phyloP scores from a whole-genome alignment of 164 flowering plant species.

The Hamamelis virginiana region DNA sequence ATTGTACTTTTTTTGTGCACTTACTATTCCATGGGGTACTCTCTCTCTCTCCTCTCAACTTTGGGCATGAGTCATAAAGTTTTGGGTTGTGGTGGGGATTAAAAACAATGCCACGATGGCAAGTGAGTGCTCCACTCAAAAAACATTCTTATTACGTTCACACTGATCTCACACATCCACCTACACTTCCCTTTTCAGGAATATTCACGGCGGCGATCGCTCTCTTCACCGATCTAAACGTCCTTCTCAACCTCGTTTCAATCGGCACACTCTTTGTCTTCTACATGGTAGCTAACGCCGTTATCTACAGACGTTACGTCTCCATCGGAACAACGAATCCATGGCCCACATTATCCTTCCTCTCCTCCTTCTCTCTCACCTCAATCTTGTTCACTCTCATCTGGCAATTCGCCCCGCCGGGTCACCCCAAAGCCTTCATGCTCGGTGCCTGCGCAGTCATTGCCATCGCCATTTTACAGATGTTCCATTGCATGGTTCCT shows the following conservation, averaged over 20 bases:
- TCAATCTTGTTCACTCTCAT: slow-evolving; percentile 65
- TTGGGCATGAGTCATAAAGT: too few species aligned
- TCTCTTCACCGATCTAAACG: slow-evolving; percentile 70
- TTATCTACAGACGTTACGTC: slow-evolving; percentile 77
- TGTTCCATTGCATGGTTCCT: slow-evolving; percentile 60
- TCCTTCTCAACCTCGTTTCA: slow-evolving; percentile 76
- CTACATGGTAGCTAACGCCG: slow-evolving; percentile 94
- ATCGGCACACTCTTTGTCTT: slow-evolving; percentile 92
- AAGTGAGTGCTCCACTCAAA: too few species aligned
- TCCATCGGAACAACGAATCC: slow-evolving; percentile 52
- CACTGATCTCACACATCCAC: not conserved
- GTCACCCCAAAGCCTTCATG: slow-evolving; percentile 42
- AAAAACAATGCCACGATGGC: too few species aligned
- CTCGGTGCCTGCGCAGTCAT: slow-evolving; percentile 44
- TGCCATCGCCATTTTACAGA: slow-evolving; percentile 42
- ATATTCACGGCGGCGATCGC: slow-evolving; percentile 72
- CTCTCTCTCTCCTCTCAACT: too few species aligned
- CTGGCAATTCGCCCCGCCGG: slow-evolving; percentile 62
- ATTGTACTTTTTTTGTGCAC: too few species aligned
- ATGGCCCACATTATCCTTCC: slow-evolving; percentile 69
- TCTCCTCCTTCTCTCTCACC: slow-evolving; percentile 50
- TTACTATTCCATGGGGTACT: too few species aligned
- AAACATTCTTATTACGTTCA: too few species aligned
- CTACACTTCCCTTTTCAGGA: slow-evolving; percentile 46
- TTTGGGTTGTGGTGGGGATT: too few species aligned